phyloP scores from a whole-genome alignment of 2,329 filamentous ascomycete species.

The Neopestalotiopsis clavispora region DNA sequence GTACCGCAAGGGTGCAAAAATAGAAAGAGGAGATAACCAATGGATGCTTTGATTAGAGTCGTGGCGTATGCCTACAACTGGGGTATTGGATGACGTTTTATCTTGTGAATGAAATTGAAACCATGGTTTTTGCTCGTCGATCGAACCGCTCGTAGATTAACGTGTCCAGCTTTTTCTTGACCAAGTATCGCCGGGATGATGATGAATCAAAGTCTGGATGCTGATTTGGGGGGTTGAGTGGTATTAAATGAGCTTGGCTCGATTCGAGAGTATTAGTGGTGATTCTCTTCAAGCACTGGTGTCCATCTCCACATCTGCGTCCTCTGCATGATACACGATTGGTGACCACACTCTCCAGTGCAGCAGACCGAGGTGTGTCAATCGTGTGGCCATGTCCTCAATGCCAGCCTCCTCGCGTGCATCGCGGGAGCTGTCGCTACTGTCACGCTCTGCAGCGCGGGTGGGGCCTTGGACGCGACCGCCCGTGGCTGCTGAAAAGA shows the following conservation, averaged over 20 bases:
- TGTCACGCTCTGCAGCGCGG: slow-evolving; percentile 33
- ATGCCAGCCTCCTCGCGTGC: slow-evolving; percentile 59
- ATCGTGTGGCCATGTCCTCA: slow-evolving; percentile 73
- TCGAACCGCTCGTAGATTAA: slow-evolving; percentile 10
- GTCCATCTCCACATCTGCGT: slow-evolving; percentile 28
- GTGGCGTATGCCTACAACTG: not conserved
- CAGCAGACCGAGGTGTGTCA: slow-evolving; percentile 82
- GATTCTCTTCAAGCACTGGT: not conserved
- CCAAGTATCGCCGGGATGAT: slow-evolving; percentile 15
- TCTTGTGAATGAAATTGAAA: slow-evolving; percentile 4
- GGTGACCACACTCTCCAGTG: slow-evolving; percentile 91
- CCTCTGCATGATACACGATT: slow-evolving; percentile 67
- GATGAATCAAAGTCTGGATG: slow-evolving; percentile 4
- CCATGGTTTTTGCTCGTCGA: slow-evolving; percentile 3
- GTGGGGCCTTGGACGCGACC: slow-evolving; percentile 47
- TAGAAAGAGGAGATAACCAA: slow-evolving; percentile 9
- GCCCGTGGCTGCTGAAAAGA: slow-evolving; percentile 61
- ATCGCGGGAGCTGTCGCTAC: slow-evolving; percentile 42
- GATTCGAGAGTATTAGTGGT: not conserved
- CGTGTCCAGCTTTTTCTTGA: slow-evolving; percentile 12
- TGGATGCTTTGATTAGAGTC: slow-evolving; percentile 13
- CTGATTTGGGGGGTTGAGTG: not conserved
- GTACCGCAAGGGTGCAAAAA: slow-evolving; percentile 8
- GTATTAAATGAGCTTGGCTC: slow-evolving; percentile 12
- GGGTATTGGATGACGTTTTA: slow-evolving; percentile 12